A percentile compares a stretch with the other conserved stretches of the same genome.
Conservation (phyloP, 345 rosid genomes). For the Iberis pinnata region DNA sequence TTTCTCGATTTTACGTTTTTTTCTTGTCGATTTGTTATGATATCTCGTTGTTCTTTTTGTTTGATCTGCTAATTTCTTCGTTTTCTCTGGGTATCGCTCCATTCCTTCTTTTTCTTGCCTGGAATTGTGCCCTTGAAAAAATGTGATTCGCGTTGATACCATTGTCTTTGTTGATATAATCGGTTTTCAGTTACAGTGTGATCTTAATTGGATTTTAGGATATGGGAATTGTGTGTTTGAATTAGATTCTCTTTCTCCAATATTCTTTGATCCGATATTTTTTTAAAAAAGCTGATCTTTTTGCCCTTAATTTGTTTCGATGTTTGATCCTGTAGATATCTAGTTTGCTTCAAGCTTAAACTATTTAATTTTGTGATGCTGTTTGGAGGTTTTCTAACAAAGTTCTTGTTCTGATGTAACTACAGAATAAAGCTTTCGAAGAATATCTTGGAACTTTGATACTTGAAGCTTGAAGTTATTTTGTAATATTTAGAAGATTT, state of each 20-base stretch:
- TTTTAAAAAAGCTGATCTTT: background rate
- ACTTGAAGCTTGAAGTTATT: background rate
- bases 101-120: background rate
- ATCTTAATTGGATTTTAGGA: constrained; percentile 12
- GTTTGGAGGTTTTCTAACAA: constrained; percentile 7
- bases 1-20: background rate
- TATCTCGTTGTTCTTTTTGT: no score
- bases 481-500: constrained; percentile 33
- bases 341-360: background rate
- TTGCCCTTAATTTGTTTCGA: background rate
- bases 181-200: no score
- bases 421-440: constrained; percentile 21
- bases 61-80: background rate
- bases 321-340: background rate
- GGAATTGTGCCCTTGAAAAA: no score
- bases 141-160: no score
- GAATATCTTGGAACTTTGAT: constrained; percentile 1
- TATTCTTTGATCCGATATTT: background rate
- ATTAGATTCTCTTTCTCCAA: background rate
- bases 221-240: background rate
- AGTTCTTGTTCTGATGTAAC: constrained; percentile 6
- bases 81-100: constrained; percentile 4
- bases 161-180: no score
- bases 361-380: background rate
- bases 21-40: constrained; percentile 6